These are phyloP conservation scores for Dipodascus albidus DNA, from an alignment of 805 yeast genomes.

Conservation along the genomic window DNA sequence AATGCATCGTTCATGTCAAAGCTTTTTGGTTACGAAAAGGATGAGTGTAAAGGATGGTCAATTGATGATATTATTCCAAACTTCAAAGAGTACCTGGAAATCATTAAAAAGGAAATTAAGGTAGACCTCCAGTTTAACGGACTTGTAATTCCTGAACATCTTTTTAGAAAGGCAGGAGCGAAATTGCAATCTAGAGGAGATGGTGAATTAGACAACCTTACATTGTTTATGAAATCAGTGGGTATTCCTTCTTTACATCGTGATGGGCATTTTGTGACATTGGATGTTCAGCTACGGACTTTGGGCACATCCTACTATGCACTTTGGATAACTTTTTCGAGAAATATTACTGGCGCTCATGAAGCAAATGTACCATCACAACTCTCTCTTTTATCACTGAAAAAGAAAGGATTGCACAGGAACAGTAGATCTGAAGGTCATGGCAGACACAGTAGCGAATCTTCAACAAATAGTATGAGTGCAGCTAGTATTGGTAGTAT, in stretches of 20 bases:
- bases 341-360: constrained; percentile 26
- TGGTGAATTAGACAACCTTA: constrained; percentile 8
- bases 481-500: background rate
- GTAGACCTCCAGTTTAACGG: constrained; percentile 38
- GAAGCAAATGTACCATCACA: constrained; percentile 40
- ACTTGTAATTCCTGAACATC: constrained; percentile 81
- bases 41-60: constrained; percentile 30
- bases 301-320: constrained; percentile 46
- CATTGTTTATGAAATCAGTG: constrained; percentile 43
- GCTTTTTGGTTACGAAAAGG: constrained; percentile 51
- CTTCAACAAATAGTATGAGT: background rate
- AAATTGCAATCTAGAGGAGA: constrained; percentile 3
- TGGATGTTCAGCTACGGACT: constrained; percentile 77
- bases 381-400: constrained; percentile 31
- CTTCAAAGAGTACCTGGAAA: constrained; percentile 37
- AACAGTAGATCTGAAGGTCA: background rate
- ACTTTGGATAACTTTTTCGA: constrained; percentile 80
- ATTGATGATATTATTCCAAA: constrained; percentile 53
- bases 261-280: constrained; percentile 52
- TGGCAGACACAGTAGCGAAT: constrained; percentile 2
- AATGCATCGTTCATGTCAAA: constrained; percentile 71
- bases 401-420: constrained; percentile 1
- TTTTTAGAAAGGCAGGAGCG: constrained; percentile 47
- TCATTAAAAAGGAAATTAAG: constrained; percentile 30
- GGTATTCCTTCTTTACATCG: constrained; percentile 61